Evolutionary conservation across 306 rosid species (phyloP), one percentile per base, ranked within the genome.

Genomic region (Glycine soja): DNA sequence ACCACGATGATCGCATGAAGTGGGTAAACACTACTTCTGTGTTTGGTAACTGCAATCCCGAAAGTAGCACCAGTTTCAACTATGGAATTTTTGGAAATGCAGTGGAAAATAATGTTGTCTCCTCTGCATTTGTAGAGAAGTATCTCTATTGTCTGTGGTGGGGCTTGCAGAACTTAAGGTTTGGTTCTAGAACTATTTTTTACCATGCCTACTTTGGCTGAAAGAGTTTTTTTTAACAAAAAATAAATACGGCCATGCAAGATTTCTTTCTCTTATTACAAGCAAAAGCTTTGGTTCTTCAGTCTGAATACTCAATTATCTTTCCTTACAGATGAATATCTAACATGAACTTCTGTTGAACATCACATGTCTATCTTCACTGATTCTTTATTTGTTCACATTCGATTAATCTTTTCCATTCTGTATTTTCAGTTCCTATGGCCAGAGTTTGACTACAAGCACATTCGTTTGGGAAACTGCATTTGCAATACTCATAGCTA

Each of bases 141-240:
- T 95, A 95, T 73, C 90, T 93, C 81, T 95, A 88, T 75, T 95
- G 97, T 83, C 88, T 95, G 5, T 95, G 99, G 97, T 93, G 97
- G 97, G 99, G 99, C 54, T 81, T 95, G 84, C 99, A 95, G 90
- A 95, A 93, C 88, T 86, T 95, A 88, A 95, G 98, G 98, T 94
- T 77, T 80, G 80, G 54, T 80, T 80, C 58, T 43, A 30, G 3
- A 19, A 42, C 76, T 52, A 5, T 42, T 59, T 19, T 18, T 36
- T 15, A 32, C 11, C 3, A 8, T n/a, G 14, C 48, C 11, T 34
- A 13, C n/a, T 79, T 57, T 69, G 30, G 54, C 77, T 57, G 61
- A 48, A 80, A 36, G 78, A 19, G 81, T 38, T 42, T 15, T 36
- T 36, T 36, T 36, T 62, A 74, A 18, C 68, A 18, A 75, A 47